Percentiles rank a stretch among this genome's conserved stretches.
phyloP scores from a whole-genome alignment of 257 asterid genomes.

The Scutellaria barbata region DNA sequence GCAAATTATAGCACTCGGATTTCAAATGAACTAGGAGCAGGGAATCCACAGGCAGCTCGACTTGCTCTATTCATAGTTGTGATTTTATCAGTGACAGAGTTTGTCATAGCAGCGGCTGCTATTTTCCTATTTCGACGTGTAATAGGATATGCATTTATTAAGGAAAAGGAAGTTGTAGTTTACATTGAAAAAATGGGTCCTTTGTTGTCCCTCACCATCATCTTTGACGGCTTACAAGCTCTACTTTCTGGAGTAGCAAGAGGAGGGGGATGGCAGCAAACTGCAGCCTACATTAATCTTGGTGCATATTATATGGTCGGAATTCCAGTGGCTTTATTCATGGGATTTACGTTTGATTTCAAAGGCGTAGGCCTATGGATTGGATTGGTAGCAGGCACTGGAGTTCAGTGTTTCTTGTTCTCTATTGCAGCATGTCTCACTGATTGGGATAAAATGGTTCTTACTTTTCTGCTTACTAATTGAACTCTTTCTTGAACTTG shows the following conservation, averaged over 20 bases:
- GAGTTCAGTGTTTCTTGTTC: conserved; percentile 42
- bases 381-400: conserved; percentile 49
- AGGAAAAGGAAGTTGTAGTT: conserved; percentile 46
- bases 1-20: conserved; percentile 49
- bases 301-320: conserved; percentile 58
- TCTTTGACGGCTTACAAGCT: conserved; percentile 51
- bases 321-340: conserved; percentile 46
- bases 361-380: conserved; percentile 55
- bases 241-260: conserved; percentile 57
- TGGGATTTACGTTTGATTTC: conserved; percentile 48
- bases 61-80: conserved; percentile 36
- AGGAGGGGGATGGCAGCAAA: conserved; percentile 59
- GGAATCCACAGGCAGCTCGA: conserved; percentile 47
- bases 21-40: conserved; percentile 60
- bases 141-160: conserved; percentile 45
- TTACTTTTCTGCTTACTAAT: background rate
- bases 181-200: conserved; percentile 49
- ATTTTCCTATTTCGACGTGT: conserved; percentile 37
- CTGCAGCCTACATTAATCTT: conserved; percentile 52
- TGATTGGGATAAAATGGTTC: conserved; percentile 59
- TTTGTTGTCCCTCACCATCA: conserved; percentile 46
- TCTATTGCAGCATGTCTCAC: conserved; percentile 44
- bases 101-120: conserved; percentile 32
- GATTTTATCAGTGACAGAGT: conserved; percentile 41
- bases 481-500: too few species aligned